Percentiles rank a stretch among this genome's conserved stretches.
Evolutionary conservation across 1,139 yeast species (phyloP).

Genomic region (Zygoascus sp.): DNA sequence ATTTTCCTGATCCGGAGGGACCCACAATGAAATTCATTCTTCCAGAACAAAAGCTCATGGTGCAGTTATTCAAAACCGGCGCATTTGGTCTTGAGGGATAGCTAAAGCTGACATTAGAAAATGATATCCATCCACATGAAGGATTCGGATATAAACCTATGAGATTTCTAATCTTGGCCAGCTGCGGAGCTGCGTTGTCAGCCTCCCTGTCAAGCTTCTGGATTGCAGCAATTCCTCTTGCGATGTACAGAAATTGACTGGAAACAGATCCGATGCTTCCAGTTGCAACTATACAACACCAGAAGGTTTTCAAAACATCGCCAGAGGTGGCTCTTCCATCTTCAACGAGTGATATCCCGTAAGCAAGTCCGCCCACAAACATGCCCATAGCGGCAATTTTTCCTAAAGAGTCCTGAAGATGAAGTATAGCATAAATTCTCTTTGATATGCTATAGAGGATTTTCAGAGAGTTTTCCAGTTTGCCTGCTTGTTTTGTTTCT

Average conservation of each 20-base stretch:
- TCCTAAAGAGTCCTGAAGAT: conserved; percentile 55
- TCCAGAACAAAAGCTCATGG: conserved; percentile 44
- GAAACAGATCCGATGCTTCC: conserved; percentile 41
- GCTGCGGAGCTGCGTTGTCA: conserved; percentile 16
- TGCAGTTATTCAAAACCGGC: conserved; percentile 44
- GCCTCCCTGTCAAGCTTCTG: conserved; percentile 17
- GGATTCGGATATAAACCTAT: conserved; percentile 33
- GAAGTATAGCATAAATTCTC: conserved; percentile 45
- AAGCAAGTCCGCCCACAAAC: conserved; percentile 92
- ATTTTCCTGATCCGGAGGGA: conserved; percentile 87
- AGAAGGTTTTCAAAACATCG: conserved; percentile 74
- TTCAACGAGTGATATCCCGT: conserved; percentile 65
- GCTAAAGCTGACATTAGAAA: conserved; percentile 52
- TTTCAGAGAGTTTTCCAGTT: conserved; percentile 41
- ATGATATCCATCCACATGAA: conserved; percentile 45
- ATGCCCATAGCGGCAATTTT: conserved; percentile 58
- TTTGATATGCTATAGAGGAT: conserved; percentile 48
- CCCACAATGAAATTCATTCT: conserved; percentile 67
- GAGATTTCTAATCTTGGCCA: conserved; percentile 12
- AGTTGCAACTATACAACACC: conserved; percentile 71
- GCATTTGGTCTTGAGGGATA: conserved; percentile 54
- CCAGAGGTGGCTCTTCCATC: conserved; percentile 49
- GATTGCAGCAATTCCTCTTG: conserved; percentile 28
- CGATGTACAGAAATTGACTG: conserved; percentile 24
- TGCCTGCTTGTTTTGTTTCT: conserved; percentile 46